Percentiles rank a stretch among this genome's conserved stretches.
phyloP scores from a whole-genome alignment of 2,329 filamentous ascomycete species.

The Pochonia chlamydosporia region DNA sequence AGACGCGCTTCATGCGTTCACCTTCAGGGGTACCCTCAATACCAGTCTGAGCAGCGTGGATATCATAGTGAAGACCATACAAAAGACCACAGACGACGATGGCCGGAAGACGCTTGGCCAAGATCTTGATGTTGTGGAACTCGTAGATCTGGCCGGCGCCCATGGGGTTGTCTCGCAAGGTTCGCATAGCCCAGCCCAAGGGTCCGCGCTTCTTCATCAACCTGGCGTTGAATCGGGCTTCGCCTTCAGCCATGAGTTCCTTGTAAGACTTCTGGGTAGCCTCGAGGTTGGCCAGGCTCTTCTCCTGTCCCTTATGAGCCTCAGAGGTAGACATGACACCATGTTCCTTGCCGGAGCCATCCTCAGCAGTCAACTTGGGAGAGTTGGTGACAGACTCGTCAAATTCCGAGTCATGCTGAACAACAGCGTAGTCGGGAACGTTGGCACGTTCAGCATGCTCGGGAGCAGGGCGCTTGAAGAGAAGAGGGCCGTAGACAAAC shows the following conservation, averaged over 20 bases:
- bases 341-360: slow-evolving; percentile 13
- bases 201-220: slow-evolving; percentile 59
- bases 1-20: slow-evolving; percentile 44
- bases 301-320: slow-evolving; percentile 21
- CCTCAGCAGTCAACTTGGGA: slow-evolving; percentile 26
- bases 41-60: slow-evolving; percentile 43
- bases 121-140: slow-evolving; percentile 59
- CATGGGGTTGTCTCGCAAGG: slow-evolving; percentile 66
- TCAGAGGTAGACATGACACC: neutral
- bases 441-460: slow-evolving; percentile 45
- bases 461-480: slow-evolving; percentile 53
- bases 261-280: slow-evolving; percentile 50
- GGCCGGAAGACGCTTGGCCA: slow-evolving; percentile 63
- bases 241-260: slow-evolving; percentile 51
- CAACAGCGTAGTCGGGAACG: slow-evolving; percentile 71
- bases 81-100: slow-evolving; percentile 55
- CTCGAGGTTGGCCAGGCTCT: slow-evolving; percentile 37
- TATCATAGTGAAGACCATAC: slow-evolving; percentile 77
- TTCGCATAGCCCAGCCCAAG: slow-evolving; percentile 77
- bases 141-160: slow-evolving; percentile 71
- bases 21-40: slow-evolving; percentile 16
- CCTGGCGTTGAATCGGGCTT: slow-evolving; percentile 56
- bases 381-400: slow-evolving; percentile 30
- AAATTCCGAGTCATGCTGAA: slow-evolving; percentile 56
- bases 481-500: slow-evolving; percentile 56